Percentiles rank a stretch among this genome's conserved stretches.
Conservation (phyloP, 768 basidiomycete species). For the Russula abietina region DNA sequence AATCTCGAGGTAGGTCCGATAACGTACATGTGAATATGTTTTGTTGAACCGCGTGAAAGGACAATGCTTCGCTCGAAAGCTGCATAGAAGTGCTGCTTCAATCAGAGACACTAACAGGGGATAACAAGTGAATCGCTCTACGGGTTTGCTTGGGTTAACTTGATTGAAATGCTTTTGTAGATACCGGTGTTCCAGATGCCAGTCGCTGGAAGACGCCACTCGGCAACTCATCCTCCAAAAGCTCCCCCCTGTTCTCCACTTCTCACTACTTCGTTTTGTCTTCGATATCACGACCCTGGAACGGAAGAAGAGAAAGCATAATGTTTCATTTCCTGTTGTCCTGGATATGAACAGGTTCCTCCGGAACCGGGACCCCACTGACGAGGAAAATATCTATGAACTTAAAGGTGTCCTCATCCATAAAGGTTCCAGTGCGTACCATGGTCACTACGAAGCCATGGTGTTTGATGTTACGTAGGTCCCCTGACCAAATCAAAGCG, state of each 20-base stretch:
- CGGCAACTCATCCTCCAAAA: conserved; percentile 63
- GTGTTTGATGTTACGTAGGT: conserved; percentile 67
- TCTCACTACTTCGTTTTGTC: conserved; percentile 89
- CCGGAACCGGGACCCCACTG: conserved; percentile 13
- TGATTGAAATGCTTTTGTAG: conserved; percentile 34
- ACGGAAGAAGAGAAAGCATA: conserved; percentile 82
- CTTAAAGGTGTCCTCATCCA: conserved; percentile 82
- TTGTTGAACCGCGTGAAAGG: conserved; percentile 37
- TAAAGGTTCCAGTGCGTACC: conserved; percentile 88
- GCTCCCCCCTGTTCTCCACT: conserved; percentile 85
- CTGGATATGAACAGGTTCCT: conserved; percentile 72
- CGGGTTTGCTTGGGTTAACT: conserved; percentile 1
- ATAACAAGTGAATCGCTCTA: conserved; percentile 62
- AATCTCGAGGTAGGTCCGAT: conserved; percentile 56
- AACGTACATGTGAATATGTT: background rate
- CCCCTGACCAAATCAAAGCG: background rate
- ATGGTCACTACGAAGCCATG: conserved; percentile 85
- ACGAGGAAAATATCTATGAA: conserved; percentile 55
- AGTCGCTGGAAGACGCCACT: conserved; percentile 67
- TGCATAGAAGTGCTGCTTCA: conserved; percentile 59
- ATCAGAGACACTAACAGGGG: conserved; percentile 68
- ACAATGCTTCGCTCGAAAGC: conserved; percentile 66
- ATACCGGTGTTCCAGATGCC: conserved; percentile 76
- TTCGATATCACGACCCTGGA: conserved; percentile 74
- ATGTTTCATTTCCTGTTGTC: conserved; percentile 65